phyloP scores from a whole-genome alignment of 345 rosid genomes.

The Eucalyptus sp. region DNA sequence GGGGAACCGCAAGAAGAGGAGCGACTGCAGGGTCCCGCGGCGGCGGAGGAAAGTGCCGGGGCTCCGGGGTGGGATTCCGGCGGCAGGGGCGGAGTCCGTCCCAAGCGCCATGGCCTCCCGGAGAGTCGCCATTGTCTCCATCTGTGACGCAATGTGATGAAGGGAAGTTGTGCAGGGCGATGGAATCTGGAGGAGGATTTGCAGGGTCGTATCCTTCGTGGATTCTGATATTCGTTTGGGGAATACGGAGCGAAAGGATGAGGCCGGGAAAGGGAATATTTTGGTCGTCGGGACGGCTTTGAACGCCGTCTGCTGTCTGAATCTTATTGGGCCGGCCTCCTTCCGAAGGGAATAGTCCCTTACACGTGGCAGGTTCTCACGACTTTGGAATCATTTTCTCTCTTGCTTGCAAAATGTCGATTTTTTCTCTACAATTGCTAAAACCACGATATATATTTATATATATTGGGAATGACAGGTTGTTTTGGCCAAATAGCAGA shows the following conservation, averaged over 20 bases:
- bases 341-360: neutral
- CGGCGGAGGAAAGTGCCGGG: conserved; percentile 46
- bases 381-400: neutral
- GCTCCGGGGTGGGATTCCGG: too few species aligned
- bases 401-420: too few species aligned
- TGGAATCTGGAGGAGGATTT: neutral
- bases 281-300: neutral
- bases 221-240: neutral
- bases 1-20: conserved; percentile 30
- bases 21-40: conserved; percentile 73
- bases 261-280: neutral
- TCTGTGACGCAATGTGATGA: neutral
- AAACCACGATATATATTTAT: too few species aligned
- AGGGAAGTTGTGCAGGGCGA: neutral
- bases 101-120: conserved; percentile 58
- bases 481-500: neutral
- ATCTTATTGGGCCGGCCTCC: neutral
- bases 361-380: neutral
- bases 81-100: conserved; percentile 25
- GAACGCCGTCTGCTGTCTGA: neutral
- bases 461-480: neutral
- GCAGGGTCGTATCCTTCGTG: neutral
- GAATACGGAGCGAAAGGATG: neutral
- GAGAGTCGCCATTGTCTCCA: conserved; percentile 32
- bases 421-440: neutral